Base-by-base conservation (phyloP, 768 basidiomycete genomes). In the Xerocomus brunneocitrinus region DNA sequence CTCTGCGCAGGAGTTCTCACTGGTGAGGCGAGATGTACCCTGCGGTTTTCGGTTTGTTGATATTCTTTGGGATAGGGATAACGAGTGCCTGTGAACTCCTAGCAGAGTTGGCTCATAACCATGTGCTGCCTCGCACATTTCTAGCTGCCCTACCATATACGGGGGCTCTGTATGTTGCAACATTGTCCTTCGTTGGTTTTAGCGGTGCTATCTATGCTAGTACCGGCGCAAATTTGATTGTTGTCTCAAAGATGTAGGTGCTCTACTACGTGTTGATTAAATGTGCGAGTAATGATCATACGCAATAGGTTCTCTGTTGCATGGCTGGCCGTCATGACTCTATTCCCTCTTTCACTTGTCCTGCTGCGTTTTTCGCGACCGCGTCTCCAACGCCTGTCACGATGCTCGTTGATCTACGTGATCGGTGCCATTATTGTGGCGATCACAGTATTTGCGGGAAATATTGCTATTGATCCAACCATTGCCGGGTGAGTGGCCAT, bases 1-100 rank as follows among this genome's bases (percentile, higher is more conserved):
- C 74, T 90, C 3, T 85, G 82, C 52, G 87, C 84, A 2, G 86
- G 85, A 1, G 81, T 89, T 27, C 72, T 89, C 8, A 83, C 85
- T 38, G 87, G 87, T 76, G 59, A 56, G 65, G 55, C 14, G 25
- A 47, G 27, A 24, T 49, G 16, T 7, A 35, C 4, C 25, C n/a
- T 28, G 13, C 46, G 30, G 36, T 52, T 28, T 52, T 8, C 24
- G 24, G 24, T 55, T 43, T 43, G n/a, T 14, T 51, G 40, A 57
- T 13, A 24, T 49, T 36, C 25, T 16, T 53, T 7, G 45, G 30
- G 34, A 4, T 50, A 81, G 83, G 81, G 5, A 80, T 84, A 19
- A 62, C 83, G 12, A 76, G 78, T 44, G 81, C 83, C 10, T 79
- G 79, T 57, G 81, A 82, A 57, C 76, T 86, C 10, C 60, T 85